A percentile compares a stretch with the other conserved stretches of the same genome.
Evolutionary conservation across 2,329 filamentous ascomycete species (phyloP).

Genomic region (Cyclaneusma minus): DNA sequence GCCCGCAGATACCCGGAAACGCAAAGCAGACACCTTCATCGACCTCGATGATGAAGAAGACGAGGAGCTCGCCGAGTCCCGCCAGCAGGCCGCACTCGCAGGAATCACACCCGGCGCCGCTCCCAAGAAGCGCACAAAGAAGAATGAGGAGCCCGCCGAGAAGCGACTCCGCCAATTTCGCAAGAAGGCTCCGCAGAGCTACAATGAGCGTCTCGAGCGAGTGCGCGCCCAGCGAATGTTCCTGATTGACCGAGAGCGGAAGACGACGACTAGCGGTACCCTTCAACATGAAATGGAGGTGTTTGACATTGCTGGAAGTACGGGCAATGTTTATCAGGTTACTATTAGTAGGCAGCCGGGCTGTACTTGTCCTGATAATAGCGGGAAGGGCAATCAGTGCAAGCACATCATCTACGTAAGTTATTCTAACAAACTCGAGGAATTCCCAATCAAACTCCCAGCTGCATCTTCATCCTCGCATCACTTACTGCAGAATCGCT

Average conservation of each 20-base stretch:
- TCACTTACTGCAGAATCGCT: conserved; percentile 5
- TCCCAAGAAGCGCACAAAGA: conserved; percentile 7
- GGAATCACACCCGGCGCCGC: background rate
- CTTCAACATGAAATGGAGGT: conserved; percentile 23
- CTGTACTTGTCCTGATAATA: conserved; percentile 37
- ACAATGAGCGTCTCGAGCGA: conserved; percentile 28
- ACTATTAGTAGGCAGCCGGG: conserved; percentile 32
- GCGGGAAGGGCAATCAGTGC: conserved; percentile 39
- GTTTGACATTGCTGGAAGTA: conserved; percentile 41
- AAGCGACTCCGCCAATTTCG: conserved; percentile 25
- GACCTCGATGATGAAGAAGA: too few relatives aligned
- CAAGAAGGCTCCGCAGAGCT: conserved; percentile 26
- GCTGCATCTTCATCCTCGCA: conserved; percentile 1
- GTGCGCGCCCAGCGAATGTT: conserved; percentile 39
- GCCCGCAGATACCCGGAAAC: too few relatives aligned
- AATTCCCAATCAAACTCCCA: conserved; percentile 1
- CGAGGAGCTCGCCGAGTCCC: too few relatives aligned
- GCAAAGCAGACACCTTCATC: too few relatives aligned
- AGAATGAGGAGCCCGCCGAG: conserved; percentile 15
- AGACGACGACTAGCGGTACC: conserved; percentile 21
- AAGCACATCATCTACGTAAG: conserved; percentile 45
- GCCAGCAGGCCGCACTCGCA: too few relatives aligned
- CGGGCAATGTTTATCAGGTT: conserved; percentile 46
- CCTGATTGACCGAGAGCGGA: conserved; percentile 29
- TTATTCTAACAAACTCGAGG: conserved; percentile 2